Evolutionary conservation across 2,329 filamentous ascomycete genomes (phyloP).

Genomic region (Immersiporthe knoxdaviesiana): DNA sequence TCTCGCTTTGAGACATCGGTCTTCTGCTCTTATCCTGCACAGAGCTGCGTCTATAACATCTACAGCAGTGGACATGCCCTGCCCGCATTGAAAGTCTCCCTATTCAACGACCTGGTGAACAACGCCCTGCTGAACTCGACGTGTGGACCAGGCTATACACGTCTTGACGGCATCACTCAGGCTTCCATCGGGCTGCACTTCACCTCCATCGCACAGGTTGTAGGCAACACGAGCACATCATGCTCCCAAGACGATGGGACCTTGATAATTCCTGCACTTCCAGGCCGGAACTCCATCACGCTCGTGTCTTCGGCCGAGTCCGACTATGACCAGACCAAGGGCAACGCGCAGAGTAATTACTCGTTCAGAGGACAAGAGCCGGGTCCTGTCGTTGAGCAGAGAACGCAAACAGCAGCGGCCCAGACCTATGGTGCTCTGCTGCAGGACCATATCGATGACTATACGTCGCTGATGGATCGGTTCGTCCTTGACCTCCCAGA

Average conservation of each 20-base stretch:
- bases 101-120: conserved; percentile 43
- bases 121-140: conserved; percentile 35
- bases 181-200: conserved; percentile 50
- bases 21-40: conserved; percentile 50
- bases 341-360: conserved; percentile 47
- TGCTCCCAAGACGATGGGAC: conserved; percentile 29
- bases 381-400: conserved; percentile 40
- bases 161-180: conserved; percentile 44
- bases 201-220: conserved; percentile 41
- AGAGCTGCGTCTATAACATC: conserved; percentile 37
- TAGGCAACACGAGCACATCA: conserved; percentile 29
- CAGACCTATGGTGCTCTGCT: conserved; percentile 41
- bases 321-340: conserved; percentile 54
- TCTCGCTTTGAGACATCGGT: conserved; percentile 39
- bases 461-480: conserved; percentile 40
- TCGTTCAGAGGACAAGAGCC: conserved; percentile 55
- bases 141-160: conserved; percentile 40
- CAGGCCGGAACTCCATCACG: conserved; percentile 36
- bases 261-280: conserved; percentile 37
- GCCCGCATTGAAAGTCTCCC: conserved; percentile 44
- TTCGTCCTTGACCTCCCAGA: conserved; percentile 53
- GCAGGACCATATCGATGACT: conserved; percentile 46
- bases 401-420: conserved; percentile 38
- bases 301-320: conserved; percentile 51
- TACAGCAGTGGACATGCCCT: conserved; percentile 34